Percentiles rank a stretch among this genome's conserved stretches.
Conservation (phyloP, 139 green algal genomes). For the Chlamydomonas incerta region DNA sequence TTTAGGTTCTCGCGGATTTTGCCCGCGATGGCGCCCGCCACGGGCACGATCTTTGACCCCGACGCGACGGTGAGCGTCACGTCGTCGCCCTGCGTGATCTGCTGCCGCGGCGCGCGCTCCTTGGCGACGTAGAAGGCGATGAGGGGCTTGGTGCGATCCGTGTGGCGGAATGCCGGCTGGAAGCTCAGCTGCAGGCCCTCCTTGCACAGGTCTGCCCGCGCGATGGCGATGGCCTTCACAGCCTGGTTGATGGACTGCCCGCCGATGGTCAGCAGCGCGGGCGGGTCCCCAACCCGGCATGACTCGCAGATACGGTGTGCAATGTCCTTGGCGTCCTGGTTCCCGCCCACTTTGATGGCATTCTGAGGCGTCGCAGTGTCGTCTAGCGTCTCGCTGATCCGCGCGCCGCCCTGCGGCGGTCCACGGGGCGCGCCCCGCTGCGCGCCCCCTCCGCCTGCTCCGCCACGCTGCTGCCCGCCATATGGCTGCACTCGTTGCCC, state of each 20-base stretch:
- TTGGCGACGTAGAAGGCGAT: slow-evolving; percentile 73
- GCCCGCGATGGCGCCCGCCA: slow-evolving; percentile 53
- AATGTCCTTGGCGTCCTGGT: slow-evolving; percentile 48
- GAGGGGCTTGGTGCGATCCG: slow-evolving; percentile 59
- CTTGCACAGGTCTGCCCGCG: slow-evolving; percentile 44
- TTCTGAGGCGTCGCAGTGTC: slow-evolving; percentile 39
- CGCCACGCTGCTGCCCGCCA: background rate
- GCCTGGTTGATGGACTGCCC: slow-evolving; percentile 64
- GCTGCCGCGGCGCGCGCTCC: slow-evolving; percentile 13
- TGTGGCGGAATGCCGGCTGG: slow-evolving; percentile 76
- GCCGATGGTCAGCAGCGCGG: slow-evolving; percentile 70
- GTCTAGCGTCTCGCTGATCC: slow-evolving; percentile 39
- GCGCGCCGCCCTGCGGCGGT: background rate
- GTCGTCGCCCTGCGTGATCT: slow-evolving; percentile 15
- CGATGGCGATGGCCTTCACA: slow-evolving; percentile 65
- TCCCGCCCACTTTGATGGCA: slow-evolving; percentile 48
- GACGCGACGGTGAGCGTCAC: slow-evolving; percentile 32
- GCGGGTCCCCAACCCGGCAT: slow-evolving; percentile 42
- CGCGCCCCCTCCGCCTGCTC: background rate
- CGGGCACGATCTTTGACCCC: slow-evolving; percentile 27
- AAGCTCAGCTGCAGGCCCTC: slow-evolving; percentile 64
- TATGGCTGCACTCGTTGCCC: slow-evolving; percentile 25
- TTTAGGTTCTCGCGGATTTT: slow-evolving; percentile 43
- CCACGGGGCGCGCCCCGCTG: background rate
- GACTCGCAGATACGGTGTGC: slow-evolving; percentile 33